Evolutionary conservation across 192 early-diverging fungal genomes (phyloP), one percentile per base, ranked within the genome.

Genomic region (Umbelopsis ramanniana): DNA sequence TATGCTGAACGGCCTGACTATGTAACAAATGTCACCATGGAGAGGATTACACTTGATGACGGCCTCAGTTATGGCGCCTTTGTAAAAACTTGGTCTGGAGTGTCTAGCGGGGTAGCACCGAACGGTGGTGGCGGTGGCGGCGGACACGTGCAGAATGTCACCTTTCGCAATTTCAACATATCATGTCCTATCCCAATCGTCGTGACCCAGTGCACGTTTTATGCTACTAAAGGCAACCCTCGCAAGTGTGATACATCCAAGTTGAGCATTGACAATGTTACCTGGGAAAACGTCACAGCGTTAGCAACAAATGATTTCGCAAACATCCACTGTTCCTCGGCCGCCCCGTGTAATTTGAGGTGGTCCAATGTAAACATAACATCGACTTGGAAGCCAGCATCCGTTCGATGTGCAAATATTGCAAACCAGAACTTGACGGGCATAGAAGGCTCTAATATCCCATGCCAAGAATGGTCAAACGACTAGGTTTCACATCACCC

Each of bases 61-160:
- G 57, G 57, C 3, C 57, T 63, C 19, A 63, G 57, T 26, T 37
- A 63, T 33, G 57, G 57, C 17, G 57, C 57, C n/a, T 63, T 63
- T 37, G 17, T 63, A 15, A 63, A 63, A 33, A 63, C 57, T 6
- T 63, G 57, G 57, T 63, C 57, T 37, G 57, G 57, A 6, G 57
- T 63, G 19, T 12, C 33, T 19, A 63, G 57, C 17, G 57, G 57
- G 26, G 14, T 19, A 11, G 12, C 33, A 19, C 57, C 57, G 11
- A 63, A 63, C n/a, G 57, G 57, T 37, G 57, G 57, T 63, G 57
- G 57, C 57, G 57, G 57, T 14, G 57, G 57, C 17, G 26, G 26
- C 23, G 57, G 57, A 26, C 57, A 63, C 57, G 57, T 63, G 57
- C 57, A 63, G 33, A 63, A 63, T 63, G 57, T 63, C 26, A 37